Evolutionary conservation across 2,329 filamentous ascomycete genomes (phyloP).

Genomic region (Clonostachys byssicola): DNA sequence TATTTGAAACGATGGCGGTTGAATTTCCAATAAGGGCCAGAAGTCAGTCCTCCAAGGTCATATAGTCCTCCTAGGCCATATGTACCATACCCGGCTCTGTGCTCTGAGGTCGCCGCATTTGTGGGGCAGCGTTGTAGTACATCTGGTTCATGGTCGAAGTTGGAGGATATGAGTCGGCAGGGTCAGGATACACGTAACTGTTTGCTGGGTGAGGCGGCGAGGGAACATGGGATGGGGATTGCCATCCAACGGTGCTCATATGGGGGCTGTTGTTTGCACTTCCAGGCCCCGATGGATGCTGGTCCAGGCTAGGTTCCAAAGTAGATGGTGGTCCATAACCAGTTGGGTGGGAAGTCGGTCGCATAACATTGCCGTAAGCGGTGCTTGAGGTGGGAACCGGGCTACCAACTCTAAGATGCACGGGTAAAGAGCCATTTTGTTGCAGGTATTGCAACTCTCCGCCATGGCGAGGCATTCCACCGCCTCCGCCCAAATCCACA

Average conservation of each 20-base stretch:
- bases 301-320: slow-evolving; percentile 80
- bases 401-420: slow-evolving; percentile 74
- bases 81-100: slow-evolving; percentile 56
- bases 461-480: slow-evolving; percentile 60
- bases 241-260: slow-evolving; percentile 78
- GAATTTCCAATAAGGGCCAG: too few species aligned
- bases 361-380: slow-evolving; percentile 46
- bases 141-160: slow-evolving; percentile 60
- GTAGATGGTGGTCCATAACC: slow-evolving; percentile 80
- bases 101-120: slow-evolving; percentile 70
- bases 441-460: slow-evolving; percentile 69
- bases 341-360: slow-evolving; percentile 81
- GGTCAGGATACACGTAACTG: slow-evolving; percentile 77
- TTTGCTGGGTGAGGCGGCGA: slow-evolving; percentile 61
- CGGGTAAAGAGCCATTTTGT: slow-evolving; percentile 72
- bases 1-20: too few species aligned
- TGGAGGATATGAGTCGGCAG: slow-evolving; percentile 61
- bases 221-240: slow-evolving; percentile 74
- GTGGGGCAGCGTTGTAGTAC: slow-evolving; percentile 64
- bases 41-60: not conserved
- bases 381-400: slow-evolving; percentile 64
- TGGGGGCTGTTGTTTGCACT: slow-evolving; percentile 85
- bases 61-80: slow-evolving; percentile 14
- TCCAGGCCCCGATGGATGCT: slow-evolving; percentile 60
- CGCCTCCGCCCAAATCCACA: slow-evolving; percentile 65